Percentiles rank a stretch among this genome's conserved stretches.
Conservation (phyloP, 2,329 filamentous ascomycete genomes). For the Lasiodiplodia hormozganensis region DNA sequence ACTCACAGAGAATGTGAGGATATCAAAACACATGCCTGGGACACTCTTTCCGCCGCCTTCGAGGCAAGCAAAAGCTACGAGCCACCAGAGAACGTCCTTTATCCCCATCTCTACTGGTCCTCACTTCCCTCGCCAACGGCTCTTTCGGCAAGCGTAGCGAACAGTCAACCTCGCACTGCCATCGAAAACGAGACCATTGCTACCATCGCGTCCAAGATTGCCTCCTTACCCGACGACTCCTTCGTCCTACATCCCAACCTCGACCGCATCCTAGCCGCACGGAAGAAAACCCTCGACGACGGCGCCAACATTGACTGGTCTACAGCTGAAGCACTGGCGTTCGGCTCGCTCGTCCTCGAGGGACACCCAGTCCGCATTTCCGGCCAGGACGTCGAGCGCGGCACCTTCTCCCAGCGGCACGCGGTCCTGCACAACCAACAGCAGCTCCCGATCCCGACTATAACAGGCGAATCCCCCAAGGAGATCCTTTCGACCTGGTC, state of each 20-base stretch:
- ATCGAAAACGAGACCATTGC: conserved; percentile 76
- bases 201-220: conserved; percentile 82
- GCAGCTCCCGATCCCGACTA: too few relatives aligned
- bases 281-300: conserved; percentile 90
- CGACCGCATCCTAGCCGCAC: conserved; percentile 89
- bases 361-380: conserved; percentile 97
- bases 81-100: conserved; percentile 95
- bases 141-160: conserved; percentile 89
- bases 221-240: conserved; percentile 73
- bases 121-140: conserved; percentile 97
- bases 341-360: conserved; percentile 88
- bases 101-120: conserved; percentile 95
- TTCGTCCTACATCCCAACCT: conserved; percentile 94
- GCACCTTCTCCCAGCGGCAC: conserved; percentile 98
- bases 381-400: conserved; percentile 98
- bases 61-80: conserved; percentile 97
- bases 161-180: conserved; percentile 80
- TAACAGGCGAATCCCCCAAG: too few relatives aligned
- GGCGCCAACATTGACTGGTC: conserved; percentile 98
- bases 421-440: conserved; percentile 93
- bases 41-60: conserved; percentile 98
- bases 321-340: conserved; percentile 93
- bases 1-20: conserved; percentile 97
- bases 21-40: conserved; percentile 99
- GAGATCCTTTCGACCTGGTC: conserved; percentile 85